Evolutionary conservation across 2,329 filamentous ascomycete species (phyloP).

Genomic region (Penicillium polonicum): DNA sequence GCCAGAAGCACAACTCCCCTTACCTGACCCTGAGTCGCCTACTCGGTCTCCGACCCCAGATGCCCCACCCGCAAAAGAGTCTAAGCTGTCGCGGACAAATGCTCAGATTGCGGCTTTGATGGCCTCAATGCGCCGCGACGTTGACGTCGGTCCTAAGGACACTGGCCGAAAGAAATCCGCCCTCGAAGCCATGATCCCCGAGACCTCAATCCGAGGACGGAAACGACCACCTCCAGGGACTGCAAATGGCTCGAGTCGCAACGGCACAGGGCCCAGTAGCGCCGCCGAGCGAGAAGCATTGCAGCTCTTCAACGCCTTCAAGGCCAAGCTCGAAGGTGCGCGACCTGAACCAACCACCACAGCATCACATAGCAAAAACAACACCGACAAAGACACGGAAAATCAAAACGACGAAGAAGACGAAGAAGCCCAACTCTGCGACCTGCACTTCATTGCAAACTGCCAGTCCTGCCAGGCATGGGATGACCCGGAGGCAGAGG

Average conservation of each 20-base stretch:
- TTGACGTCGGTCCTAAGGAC: slow-evolving; percentile 33
- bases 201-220: slow-evolving; percentile 48
- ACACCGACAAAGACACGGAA: slow-evolving; percentile 14
- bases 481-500: slow-evolving; percentile 55
- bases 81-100: slow-evolving; percentile 43
- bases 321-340: slow-evolving; percentile 65
- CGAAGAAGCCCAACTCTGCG: slow-evolving; percentile 76
- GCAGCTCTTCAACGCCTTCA: slow-evolving; percentile 75
- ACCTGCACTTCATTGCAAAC: slow-evolving; percentile 92
- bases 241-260: slow-evolving; percentile 30
- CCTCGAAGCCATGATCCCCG: slow-evolving; percentile 49
- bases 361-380: slow-evolving; percentile 11
- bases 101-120: slow-evolving; percentile 48
- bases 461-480: slow-evolving; percentile 89
- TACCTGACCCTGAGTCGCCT: slow-evolving; percentile 46
- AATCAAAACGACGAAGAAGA: slow-evolving; percentile 36
- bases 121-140: slow-evolving; percentile 49
- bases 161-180: slow-evolving; percentile 46
- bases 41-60: slow-evolving; percentile 32
- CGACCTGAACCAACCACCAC: slow-evolving; percentile 34
- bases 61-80: slow-evolving; percentile 34
- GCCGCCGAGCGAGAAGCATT: slow-evolving; percentile 63
- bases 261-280: slow-evolving; percentile 53
- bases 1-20: slow-evolving; percentile 45
- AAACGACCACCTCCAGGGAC: slow-evolving; percentile 43